phyloP scores from a whole-genome alignment of 306 rosid genomes.

The Aeschynomene evenia region DNA sequence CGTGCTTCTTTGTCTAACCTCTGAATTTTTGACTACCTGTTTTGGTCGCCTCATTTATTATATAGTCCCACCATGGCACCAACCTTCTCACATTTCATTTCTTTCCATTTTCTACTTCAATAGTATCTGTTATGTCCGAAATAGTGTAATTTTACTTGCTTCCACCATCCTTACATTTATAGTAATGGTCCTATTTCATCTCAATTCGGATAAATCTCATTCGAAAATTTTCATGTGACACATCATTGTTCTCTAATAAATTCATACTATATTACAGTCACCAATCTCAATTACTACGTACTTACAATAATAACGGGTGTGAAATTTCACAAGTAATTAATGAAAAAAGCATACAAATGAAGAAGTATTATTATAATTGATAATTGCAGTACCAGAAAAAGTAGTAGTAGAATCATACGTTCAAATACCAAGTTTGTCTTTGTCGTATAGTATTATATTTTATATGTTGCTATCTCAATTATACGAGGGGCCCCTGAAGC shows the following conservation, averaged over 20 bases:
- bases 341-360: background rate
- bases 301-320: background rate
- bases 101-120: background rate
- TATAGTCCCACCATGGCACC: constrained; percentile 15
- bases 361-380: background rate
- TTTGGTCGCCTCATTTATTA: background rate
- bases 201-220: background rate
- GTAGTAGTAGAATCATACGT: no score
- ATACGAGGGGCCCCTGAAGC: no score
- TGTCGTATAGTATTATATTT: no score
- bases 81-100: background rate
- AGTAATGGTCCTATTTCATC: background rate
- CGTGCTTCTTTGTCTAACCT: background rate
- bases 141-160: background rate
- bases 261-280: background rate
- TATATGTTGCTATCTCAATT: no score
- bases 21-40: background rate
- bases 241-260: no score
- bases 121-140: background rate
- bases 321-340: background rate
- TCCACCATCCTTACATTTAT: background rate
- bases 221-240: background rate
- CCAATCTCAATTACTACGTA: background rate
- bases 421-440: background rate
- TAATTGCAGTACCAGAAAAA: no score